Conservation (phyloP, 2,329 filamentous ascomycete genomes). For the Xylaria sp. region DNA sequence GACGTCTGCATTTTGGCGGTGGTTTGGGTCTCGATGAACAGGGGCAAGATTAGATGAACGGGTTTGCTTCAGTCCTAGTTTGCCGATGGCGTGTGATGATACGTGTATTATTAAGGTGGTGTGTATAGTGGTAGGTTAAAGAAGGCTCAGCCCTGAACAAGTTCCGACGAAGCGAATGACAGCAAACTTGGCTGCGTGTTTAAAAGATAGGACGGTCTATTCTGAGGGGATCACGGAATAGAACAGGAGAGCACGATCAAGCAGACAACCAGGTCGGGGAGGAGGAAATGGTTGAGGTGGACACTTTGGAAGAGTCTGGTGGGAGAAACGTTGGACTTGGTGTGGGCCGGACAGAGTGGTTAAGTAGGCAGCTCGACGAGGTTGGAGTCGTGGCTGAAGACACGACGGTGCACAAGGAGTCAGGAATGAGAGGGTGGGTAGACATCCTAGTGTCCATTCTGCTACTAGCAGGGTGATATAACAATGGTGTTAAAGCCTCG, state of each 20-base stretch:
- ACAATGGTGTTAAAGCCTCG: conserved; percentile 23
- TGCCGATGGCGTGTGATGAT: neutral
- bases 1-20: conserved; percentile 48
- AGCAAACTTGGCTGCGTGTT: conserved; percentile 25
- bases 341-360: conserved; percentile 26
- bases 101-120: conserved; percentile 17
- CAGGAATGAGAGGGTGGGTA: conserved; percentile 29
- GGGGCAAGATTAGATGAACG: neutral
- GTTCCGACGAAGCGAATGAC: conserved; percentile 36
- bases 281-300: conserved; percentile 21
- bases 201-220: conserved; percentile 39
- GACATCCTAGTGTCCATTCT: conserved; percentile 23
- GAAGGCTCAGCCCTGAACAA: conserved; percentile 38
- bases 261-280: conserved; percentile 19
- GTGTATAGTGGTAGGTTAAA: no score
- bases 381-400: conserved; percentile 19
- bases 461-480: conserved; percentile 28
- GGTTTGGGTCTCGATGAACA: conserved; percentile 4
- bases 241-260: conserved; percentile 20
- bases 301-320: conserved; percentile 31
- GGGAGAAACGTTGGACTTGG: conserved; percentile 11
- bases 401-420: conserved; percentile 25
- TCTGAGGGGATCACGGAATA: conserved; percentile 26
- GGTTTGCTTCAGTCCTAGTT: neutral
- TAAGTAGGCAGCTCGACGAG: conserved; percentile 22